A percentile compares a stretch with the other conserved stretches of the same genome.
phyloP scores from a whole-genome alignment of 768 basidiomycete genomes.

The Dendrothele bispora region DNA sequence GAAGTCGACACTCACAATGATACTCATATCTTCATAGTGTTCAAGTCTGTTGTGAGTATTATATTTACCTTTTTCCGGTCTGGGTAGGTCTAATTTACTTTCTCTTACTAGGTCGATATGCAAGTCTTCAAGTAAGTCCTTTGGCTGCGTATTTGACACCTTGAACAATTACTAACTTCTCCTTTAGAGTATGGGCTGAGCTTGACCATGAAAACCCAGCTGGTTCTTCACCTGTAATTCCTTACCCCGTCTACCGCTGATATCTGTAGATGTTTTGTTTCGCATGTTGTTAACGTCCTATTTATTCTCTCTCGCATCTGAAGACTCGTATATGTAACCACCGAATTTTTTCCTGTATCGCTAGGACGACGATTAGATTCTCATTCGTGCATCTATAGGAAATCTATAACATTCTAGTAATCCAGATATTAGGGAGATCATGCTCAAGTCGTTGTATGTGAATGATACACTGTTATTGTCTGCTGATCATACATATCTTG shows the following conservation, averaged over 20 bases:
- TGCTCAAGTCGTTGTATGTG: too few species aligned
- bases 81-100: background rate
- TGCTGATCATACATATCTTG: conserved; percentile 4
- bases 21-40: conserved; percentile 82
- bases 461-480: too few species aligned
- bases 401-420: too few species aligned
- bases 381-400: too few species aligned
- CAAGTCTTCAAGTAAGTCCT: conserved; percentile 59
- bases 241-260: conserved; percentile 58
- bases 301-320: too few species aligned
- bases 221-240: conserved; percentile 57
- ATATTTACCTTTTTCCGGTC: background rate
- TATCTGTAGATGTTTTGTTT: conserved; percentile 7
- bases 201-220: conserved; percentile 48
- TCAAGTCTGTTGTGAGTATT: conserved; percentile 73
- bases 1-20: conserved; percentile 78
- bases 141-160: background rate
- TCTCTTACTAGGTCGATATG: conserved; percentile 71
- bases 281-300: conserved; percentile 1
- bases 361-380: too few species aligned
- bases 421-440: too few species aligned
- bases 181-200: conserved; percentile 50
- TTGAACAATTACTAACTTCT: conserved; percentile 11
- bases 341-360: too few species aligned
- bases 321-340: too few species aligned